These are phyloP conservation scores for Cryptococcus depauperatus DNA, from an alignment of 1,284 basidiomycete genomes.

Conservation along the genomic window DNA sequence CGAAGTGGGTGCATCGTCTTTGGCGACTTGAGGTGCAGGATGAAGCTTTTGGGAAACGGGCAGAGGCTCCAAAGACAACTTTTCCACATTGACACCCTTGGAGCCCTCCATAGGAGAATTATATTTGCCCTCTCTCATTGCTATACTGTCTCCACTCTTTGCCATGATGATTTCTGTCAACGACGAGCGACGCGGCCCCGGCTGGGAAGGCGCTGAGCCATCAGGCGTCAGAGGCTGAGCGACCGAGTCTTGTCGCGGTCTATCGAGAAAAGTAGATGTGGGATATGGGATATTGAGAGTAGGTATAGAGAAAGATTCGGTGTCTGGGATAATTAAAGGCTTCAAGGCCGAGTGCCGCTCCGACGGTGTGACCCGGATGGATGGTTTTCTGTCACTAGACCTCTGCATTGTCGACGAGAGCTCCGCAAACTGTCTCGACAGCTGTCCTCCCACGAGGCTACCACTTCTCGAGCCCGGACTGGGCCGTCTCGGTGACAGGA, in stretches of 20 bases:
- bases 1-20: no score
- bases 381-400: no score
- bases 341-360: conserved; percentile 16
- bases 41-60: neutral
- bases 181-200: conserved; percentile 22
- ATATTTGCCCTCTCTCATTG: conserved; percentile 17
- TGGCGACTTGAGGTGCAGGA: neutral
- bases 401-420: conserved; percentile 25
- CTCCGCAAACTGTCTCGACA: conserved; percentile 35
- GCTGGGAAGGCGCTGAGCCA: neutral
- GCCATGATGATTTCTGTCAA: conserved; percentile 37
- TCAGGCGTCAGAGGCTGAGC: conserved; percentile 28
- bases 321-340: neutral
- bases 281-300: neutral
- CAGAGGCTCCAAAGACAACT: neutral
- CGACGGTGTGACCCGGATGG: no score
- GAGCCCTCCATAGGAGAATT: neutral
- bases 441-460: conserved; percentile 34
- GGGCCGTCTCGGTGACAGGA: conserved; percentile 10
- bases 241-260: conserved; percentile 10
- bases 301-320: conserved; percentile 4
- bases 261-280: conserved; percentile 8
- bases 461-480: conserved; percentile 21
- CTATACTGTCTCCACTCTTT: conserved; percentile 31
- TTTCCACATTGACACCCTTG: neutral